These are phyloP conservation scores for Achaetomium macrosporum DNA, from an alignment of 2,329 filamentous ascomycete species.

Conservation along the genomic window DNA sequence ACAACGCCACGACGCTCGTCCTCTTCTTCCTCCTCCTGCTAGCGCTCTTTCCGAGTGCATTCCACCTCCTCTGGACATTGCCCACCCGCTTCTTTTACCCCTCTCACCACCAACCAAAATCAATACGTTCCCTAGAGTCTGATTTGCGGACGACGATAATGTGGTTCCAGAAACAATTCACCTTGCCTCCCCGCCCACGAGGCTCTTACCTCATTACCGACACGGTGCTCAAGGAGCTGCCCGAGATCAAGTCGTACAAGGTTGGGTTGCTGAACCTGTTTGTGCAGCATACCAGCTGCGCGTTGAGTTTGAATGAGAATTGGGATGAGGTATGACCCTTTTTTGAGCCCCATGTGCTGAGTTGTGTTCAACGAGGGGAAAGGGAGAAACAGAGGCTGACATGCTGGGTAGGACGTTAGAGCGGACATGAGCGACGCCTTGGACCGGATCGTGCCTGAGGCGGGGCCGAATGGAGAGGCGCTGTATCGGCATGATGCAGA, in stretches of 20 bases:
- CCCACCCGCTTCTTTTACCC: slow-evolving; percentile 33
- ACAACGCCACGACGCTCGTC: slow-evolving; percentile 32
- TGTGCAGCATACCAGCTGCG: slow-evolving; percentile 91
- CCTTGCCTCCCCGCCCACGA: slow-evolving; percentile 67
- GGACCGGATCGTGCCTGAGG: slow-evolving; percentile 78
- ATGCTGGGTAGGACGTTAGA: slow-evolving; percentile 58
- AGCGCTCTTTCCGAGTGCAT: slow-evolving; percentile 47
- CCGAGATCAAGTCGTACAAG: slow-evolving; percentile 78
- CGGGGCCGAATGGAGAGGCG: slow-evolving; percentile 62
- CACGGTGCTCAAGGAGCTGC: slow-evolving; percentile 62
- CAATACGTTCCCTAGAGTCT: no score
- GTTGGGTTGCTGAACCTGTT: slow-evolving; percentile 84
- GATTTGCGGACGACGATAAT: slow-evolving; percentile 33
- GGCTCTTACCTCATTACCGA: slow-evolving; percentile 90
- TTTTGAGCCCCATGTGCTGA: neutral
- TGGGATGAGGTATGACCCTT: slow-evolving; percentile 57
- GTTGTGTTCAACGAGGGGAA: slow-evolving; percentile 7
- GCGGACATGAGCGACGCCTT: slow-evolving; percentile 90
- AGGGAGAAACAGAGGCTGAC: no score
- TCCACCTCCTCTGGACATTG: slow-evolving; percentile 47
- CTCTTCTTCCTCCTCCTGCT: slow-evolving; percentile 45
- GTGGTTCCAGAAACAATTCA: slow-evolving; percentile 84
- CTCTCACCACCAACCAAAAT: slow-evolving; percentile 24
- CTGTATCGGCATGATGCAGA: slow-evolving; percentile 83
- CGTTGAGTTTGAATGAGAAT: slow-evolving; percentile 90